Percentiles rank a stretch among this genome's conserved stretches.
Conservation (phyloP, 352 stramenopile species). For the Phytophthora pseudosyringae region DNA sequence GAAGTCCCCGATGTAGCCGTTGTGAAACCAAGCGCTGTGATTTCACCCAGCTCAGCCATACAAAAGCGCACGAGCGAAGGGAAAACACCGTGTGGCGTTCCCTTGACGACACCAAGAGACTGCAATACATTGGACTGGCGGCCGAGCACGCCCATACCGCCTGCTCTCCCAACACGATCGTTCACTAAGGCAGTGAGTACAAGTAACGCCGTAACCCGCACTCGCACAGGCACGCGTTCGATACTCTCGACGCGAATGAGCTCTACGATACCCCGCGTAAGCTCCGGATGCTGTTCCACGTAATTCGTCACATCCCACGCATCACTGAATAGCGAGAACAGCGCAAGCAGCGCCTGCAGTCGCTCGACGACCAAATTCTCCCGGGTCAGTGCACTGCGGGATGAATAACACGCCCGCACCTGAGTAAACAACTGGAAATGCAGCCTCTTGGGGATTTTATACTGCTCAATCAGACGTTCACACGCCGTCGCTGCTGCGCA, state of each 20-base stretch:
- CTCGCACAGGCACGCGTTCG: conserved; percentile 60
- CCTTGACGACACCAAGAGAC: conserved; percentile 79
- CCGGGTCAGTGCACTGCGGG: conserved; percentile 32
- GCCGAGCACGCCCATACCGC: conserved; percentile 71
- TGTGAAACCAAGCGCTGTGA: conserved; percentile 24
- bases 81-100: conserved; percentile 80
- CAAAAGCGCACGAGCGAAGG: conserved; percentile 84
- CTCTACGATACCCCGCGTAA: conserved; percentile 76
- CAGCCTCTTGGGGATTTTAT: conserved; percentile 63
- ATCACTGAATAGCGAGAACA: conserved; percentile 84
- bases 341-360: conserved; percentile 66
- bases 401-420: conserved; percentile 56
- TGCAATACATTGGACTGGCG: conserved; percentile 84
- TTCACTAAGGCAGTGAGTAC: conserved; percentile 84
- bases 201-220: conserved; percentile 68
- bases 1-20: conserved; percentile 10
- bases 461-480: conserved; percentile 59
- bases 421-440: conserved; percentile 79
- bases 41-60: conserved; percentile 68
- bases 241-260: conserved; percentile 76
- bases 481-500: conserved; percentile 53
- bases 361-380: conserved; percentile 75
- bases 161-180: conserved; percentile 68
- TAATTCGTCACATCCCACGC: conserved; percentile 79
- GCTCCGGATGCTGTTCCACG: conserved; percentile 78